Conservation (phyloP, 2,329 filamentous ascomycete genomes). For the Pestalotiopsis sp. region DNA sequence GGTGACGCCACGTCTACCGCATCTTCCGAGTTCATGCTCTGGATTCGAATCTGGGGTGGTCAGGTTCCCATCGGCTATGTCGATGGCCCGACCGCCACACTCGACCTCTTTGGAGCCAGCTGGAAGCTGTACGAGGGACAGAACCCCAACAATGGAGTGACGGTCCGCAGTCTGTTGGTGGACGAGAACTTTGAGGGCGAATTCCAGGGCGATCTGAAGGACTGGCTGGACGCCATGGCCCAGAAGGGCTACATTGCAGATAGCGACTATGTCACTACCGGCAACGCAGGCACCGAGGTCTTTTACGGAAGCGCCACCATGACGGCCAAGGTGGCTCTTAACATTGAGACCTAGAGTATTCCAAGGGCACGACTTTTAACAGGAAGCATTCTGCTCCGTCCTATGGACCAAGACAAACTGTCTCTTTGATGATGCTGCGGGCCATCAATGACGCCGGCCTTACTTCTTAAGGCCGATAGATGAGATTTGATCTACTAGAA, state of each 20-base stretch:
- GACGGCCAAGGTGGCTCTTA: conserved; percentile 9
- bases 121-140: conserved; percentile 25
- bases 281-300: conserved; percentile 23
- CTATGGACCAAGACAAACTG: too few relatives aligned
- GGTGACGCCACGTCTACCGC: conserved; percentile 16
- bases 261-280: conserved; percentile 20
- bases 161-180: conserved; percentile 21
- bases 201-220: conserved; percentile 22
- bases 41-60: conserved; percentile 22
- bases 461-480: too few relatives aligned
- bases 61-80: conserved; percentile 24
- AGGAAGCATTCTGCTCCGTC: too few relatives aligned
- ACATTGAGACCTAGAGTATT: background rate
- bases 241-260: conserved; percentile 18
- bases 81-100: conserved; percentile 19
- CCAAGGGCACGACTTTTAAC: background rate
- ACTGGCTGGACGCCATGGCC: conserved; percentile 23
- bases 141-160: conserved; percentile 23
- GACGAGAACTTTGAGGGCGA: conserved; percentile 19
- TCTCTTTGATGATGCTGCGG: too few relatives aligned
- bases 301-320: conserved; percentile 20
- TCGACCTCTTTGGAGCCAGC: conserved; percentile 20
- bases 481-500: too few relatives aligned
- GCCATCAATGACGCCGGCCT: too few relatives aligned
- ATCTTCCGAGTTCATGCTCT: conserved; percentile 25